Percentiles rank a stretch among this genome's conserved stretches.
Evolutionary conservation across 805 yeast genomes (phyloP).

Genomic region (Torulaspora delbrueckii): DNA sequence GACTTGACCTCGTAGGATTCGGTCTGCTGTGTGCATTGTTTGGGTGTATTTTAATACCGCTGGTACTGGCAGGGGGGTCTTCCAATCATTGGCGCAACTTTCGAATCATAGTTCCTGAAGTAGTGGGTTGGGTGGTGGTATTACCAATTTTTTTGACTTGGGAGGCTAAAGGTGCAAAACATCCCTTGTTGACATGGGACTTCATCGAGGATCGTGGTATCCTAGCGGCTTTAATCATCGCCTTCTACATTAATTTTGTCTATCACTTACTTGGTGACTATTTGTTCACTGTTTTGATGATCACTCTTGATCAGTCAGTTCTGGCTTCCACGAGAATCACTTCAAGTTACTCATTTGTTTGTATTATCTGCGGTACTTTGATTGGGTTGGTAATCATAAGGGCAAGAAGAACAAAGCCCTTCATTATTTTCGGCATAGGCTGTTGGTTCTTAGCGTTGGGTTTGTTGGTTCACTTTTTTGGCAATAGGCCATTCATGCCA

Average conservation of each 20-base stretch:
- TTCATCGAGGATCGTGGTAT: slow-evolving; percentile 59
- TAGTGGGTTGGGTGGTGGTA: slow-evolving; percentile 47
- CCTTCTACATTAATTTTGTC: slow-evolving; percentile 48
- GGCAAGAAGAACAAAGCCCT: slow-evolving; percentile 52
- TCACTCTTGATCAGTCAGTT: slow-evolving; percentile 49
- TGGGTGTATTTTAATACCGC: slow-evolving; percentile 59
- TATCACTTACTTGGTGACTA: slow-evolving; percentile 66
- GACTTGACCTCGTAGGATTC: slow-evolving; percentile 57
- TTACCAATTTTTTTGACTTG: slow-evolving; percentile 52
- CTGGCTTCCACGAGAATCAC: slow-evolving; percentile 61
- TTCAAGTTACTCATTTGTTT: slow-evolving; percentile 59
- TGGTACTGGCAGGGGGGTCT: slow-evolving; percentile 63
- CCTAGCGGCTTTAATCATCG: slow-evolving; percentile 56
- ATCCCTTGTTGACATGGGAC: slow-evolving; percentile 54
- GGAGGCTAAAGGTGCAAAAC: slow-evolving; percentile 50
- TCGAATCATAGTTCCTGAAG: slow-evolving; percentile 58
- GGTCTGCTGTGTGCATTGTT: slow-evolving; percentile 49
- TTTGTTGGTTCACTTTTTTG: slow-evolving; percentile 52
- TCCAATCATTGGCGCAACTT: slow-evolving; percentile 49
- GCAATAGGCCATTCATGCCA: slow-evolving; percentile 40
- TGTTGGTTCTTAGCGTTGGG: slow-evolving; percentile 62
- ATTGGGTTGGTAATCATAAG: slow-evolving; percentile 50
- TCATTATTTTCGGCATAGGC: slow-evolving; percentile 54
- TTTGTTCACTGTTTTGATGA: slow-evolving; percentile 57
- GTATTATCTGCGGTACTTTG: slow-evolving; percentile 56